Conservation (phyloP, 345 rosid genomes). For the Stellera chamaejasme region DNA sequence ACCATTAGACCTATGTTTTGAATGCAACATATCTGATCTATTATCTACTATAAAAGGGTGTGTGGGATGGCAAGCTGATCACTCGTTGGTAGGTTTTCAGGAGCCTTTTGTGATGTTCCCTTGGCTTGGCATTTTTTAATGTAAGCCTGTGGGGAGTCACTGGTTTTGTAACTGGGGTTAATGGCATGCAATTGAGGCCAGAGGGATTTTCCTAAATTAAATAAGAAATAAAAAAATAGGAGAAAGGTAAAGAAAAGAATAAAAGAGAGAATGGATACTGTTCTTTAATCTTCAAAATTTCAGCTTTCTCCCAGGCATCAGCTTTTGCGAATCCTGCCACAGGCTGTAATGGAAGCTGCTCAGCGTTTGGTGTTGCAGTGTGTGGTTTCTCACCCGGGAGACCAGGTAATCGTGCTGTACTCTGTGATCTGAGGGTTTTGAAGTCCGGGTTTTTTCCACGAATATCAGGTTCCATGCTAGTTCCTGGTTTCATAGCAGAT, state of each 20-base stretch:
- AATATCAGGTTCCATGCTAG: too few relatives aligned
- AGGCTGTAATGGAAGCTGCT: neutral
- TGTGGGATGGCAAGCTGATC: too few relatives aligned
- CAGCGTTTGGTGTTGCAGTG: constrained; percentile 14
- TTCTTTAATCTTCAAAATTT: constrained; percentile 37
- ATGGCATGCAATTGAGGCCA: too few relatives aligned
- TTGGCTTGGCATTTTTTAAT: neutral
- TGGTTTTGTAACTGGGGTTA: too few relatives aligned
- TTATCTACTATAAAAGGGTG: too few relatives aligned
- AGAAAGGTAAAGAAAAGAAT: neutral
- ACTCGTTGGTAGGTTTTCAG: too few relatives aligned
- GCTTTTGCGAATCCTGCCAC: constrained; percentile 23
- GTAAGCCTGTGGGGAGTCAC: too few relatives aligned
- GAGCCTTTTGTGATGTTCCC: constrained; percentile 1
- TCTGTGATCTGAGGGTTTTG: neutral
- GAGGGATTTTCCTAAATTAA: too few relatives aligned
- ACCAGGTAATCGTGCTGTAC: constrained; percentile 9
- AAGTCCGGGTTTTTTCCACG: neutral
- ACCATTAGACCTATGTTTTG: too few relatives aligned
- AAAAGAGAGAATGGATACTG: constrained; percentile 24
- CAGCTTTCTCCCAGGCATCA: constrained; percentile 52
- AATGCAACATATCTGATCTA: too few relatives aligned
- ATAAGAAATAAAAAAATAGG: neutral
- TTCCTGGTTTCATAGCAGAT: too few relatives aligned
- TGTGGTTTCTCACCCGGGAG: constrained; percentile 6